Percentiles rank a stretch among this genome's conserved stretches.
phyloP scores from a whole-genome alignment of 169 alveolate species.

The Plasmodium knowlesi region DNA sequence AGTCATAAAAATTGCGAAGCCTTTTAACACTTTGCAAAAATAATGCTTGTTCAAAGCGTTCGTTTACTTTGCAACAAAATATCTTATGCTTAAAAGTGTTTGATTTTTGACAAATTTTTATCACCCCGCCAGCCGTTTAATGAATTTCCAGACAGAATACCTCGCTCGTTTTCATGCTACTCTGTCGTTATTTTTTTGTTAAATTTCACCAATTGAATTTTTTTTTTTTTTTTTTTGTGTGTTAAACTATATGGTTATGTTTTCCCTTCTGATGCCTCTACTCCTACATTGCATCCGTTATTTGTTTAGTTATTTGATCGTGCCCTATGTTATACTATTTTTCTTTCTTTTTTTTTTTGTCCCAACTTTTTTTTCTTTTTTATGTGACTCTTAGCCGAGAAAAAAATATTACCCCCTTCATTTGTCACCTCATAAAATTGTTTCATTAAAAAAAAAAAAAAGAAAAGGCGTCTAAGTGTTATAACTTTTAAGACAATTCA shows the following conservation, averaged over 20 bases:
- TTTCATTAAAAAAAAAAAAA: background rate
- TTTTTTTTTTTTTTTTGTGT: conserved; percentile 24
- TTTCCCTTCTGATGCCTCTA: background rate
- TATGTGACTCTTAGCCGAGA: background rate
- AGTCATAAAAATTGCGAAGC: background rate
- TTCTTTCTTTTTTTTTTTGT: background rate
- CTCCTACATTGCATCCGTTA: background rate
- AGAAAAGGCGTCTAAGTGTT: background rate
- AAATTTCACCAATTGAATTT: background rate
- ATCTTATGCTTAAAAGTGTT: conserved; percentile 41
- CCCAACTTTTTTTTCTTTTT: background rate
- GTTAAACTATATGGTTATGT: background rate
- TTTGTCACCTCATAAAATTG: background rate
- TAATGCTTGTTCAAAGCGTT: conserved; percentile 12
- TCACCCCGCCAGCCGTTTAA: background rate
- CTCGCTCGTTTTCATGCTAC: conserved; percentile 1
- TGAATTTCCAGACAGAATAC: conserved; percentile 3
- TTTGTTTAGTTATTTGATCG: conserved; percentile 18
- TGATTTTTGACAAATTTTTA: conserved; percentile 7
- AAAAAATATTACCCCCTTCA: background rate
- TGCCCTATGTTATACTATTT: background rate
- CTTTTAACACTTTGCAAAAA: background rate
- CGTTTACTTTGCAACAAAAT: background rate
- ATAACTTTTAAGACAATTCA: background rate
- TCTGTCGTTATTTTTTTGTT: conserved; percentile 18